These are phyloP conservation scores for Lodderomyces margitis DNA, from an alignment of 1,139 yeast genomes.

Conservation along the genomic window DNA sequence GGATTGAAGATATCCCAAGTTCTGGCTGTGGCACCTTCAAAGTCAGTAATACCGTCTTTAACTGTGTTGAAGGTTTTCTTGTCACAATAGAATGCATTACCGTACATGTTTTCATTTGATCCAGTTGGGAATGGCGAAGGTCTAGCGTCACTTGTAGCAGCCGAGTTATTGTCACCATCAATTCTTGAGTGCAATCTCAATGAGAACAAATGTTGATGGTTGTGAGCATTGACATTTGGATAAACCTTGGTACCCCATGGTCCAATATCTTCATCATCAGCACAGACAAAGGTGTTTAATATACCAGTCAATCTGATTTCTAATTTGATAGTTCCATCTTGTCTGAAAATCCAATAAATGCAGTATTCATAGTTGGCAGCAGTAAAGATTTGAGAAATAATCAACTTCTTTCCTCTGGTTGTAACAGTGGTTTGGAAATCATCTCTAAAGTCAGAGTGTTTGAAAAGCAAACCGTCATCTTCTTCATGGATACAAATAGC, in stretches of 20 bases:
- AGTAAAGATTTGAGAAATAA: constrained; percentile 76
- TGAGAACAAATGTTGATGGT: constrained; percentile 83
- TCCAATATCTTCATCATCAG: constrained; percentile 61
- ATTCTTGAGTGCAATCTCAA: constrained; percentile 76
- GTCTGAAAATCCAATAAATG: constrained; percentile 78
- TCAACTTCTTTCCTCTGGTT: constrained; percentile 71
- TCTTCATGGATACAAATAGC: constrained; percentile 85
- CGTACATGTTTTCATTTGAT: constrained; percentile 65
- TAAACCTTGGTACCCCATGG: constrained; percentile 82
- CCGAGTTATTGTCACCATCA: constrained; percentile 77
- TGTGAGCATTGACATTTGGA: constrained; percentile 80
- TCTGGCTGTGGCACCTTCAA: constrained; percentile 60
- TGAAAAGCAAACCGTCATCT: constrained; percentile 74
- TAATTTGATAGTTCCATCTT: constrained; percentile 77
- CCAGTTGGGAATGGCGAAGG: constrained; percentile 62
- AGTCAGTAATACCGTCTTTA: constrained; percentile 63
- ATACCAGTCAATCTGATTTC: constrained; percentile 81
- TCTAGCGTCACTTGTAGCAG: constrained; percentile 65
- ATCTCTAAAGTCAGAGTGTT: constrained; percentile 84
- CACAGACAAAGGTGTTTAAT: constrained; percentile 65
- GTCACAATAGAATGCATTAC: constrained; percentile 68
- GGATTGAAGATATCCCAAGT: constrained; percentile 83
- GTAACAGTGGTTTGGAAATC: constrained; percentile 71
- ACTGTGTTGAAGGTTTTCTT: constrained; percentile 66
- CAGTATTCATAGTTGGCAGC: constrained; percentile 87